phyloP scores from a whole-genome alignment of 495 filamentous ascomycete species.

The Penicillium subrubescens region DNA sequence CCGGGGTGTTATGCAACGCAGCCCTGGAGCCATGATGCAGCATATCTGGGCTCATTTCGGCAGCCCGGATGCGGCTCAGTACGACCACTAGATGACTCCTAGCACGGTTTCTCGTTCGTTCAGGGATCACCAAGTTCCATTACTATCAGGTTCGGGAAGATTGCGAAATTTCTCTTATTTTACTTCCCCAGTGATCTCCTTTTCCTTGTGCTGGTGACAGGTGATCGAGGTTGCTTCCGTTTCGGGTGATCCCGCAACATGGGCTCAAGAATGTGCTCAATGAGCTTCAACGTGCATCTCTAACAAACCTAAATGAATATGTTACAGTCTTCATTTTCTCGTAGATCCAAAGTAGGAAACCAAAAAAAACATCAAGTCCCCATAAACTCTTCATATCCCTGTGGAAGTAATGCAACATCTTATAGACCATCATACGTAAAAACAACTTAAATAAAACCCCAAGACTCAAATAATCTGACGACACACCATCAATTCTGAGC shows the following conservation, averaged over 20 bases:
- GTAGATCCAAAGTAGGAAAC: too few species aligned
- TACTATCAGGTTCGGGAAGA: background rate
- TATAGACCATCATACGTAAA: too few species aligned
- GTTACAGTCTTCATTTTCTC: background rate
- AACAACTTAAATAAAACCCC: too few species aligned
- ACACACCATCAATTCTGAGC: too few species aligned
- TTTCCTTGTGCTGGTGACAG: background rate
- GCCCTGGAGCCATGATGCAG: background rate
- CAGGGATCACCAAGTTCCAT: background rate
- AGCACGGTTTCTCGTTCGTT: background rate
- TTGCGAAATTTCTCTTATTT: background rate
- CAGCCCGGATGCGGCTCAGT: background rate
- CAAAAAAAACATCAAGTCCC: too few species aligned
- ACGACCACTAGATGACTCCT: background rate
- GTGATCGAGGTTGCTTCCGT: background rate
- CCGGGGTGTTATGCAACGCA: background rate
- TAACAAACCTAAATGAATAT: background rate
- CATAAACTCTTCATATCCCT: too few species aligned
- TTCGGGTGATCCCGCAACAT: background rate
- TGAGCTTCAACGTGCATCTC: background rate
- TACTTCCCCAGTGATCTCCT: background rate
- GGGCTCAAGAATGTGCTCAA: background rate
- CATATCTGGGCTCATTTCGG: constrained; percentile 10
- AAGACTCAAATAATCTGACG: too few species aligned
- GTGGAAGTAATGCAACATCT: too few species aligned